Evolutionary conservation across 2,329 filamentous ascomycete species (phyloP).

Genomic region (Nemania diffusa): DNA sequence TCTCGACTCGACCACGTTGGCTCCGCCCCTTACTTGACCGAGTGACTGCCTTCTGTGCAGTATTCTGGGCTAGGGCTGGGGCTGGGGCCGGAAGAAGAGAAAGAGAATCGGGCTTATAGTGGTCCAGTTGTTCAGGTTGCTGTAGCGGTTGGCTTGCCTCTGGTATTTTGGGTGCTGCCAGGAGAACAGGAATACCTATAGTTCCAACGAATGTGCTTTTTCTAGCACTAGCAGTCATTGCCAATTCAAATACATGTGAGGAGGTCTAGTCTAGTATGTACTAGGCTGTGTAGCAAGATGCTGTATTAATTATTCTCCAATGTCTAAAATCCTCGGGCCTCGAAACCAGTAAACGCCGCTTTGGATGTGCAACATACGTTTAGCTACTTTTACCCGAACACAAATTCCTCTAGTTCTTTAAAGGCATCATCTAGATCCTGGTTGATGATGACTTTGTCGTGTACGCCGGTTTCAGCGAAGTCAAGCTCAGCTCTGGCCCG

Average conservation of each 20-base stretch:
- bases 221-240: too few relatives aligned
- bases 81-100: not conserved
- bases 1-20: slow-evolving; percentile 8
- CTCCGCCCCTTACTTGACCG: not conserved
- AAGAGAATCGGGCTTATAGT: not conserved
- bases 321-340: too few relatives aligned
- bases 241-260: too few relatives aligned
- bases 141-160: not conserved
- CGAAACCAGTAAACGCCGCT: too few relatives aligned
- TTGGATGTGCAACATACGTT: too few relatives aligned
- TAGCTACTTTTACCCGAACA: not conserved
- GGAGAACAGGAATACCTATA: too few relatives aligned
- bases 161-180: not conserved
- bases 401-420: not conserved
- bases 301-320: too few relatives aligned
- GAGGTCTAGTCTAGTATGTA: too few relatives aligned
- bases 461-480: not conserved
- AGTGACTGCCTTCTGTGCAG: not conserved
- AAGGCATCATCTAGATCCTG: not conserved
- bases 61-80: not conserved
- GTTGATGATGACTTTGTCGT: not conserved
- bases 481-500: not conserved
- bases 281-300: too few relatives aligned
- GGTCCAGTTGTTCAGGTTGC: not conserved
- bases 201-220: too few relatives aligned